Evolutionary conservation across 345 rosid species (phyloP).

Genomic region (thale cress (Arabidopsis thaliana)): DNA sequence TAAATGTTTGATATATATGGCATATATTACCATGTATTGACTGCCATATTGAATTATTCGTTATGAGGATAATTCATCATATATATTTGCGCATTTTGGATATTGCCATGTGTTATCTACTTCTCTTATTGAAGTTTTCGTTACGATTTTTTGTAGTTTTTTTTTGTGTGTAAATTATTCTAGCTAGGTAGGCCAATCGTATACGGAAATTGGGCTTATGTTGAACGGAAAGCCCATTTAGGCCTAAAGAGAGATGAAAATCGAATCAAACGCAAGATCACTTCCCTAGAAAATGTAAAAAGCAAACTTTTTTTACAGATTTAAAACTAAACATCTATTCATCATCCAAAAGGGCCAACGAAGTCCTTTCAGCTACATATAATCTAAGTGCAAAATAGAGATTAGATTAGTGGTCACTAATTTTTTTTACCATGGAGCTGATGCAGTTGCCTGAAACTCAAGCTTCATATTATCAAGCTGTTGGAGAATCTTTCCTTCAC

Average conservation of each 20-base stretch:
- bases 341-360: background rate
- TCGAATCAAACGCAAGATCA: too few species aligned
- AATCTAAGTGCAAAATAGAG: constrained; percentile 5
- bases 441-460: constrained; percentile 44
- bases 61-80: background rate
- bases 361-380: background rate
- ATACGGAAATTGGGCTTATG: too few species aligned
- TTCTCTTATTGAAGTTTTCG: too few species aligned
- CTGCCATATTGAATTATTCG: background rate
- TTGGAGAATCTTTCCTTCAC: constrained; percentile 20
- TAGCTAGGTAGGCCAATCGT: too few species aligned
- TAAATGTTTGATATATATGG: background rate
- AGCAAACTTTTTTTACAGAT: too few species aligned
- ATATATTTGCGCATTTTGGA: too few species aligned
- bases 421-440: constrained; percentile 53
- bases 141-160: too few species aligned
- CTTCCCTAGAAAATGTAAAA: too few species aligned
- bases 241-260: too few species aligned
- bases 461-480: constrained; percentile 29
- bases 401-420: background rate
- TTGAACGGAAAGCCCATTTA: too few species aligned
- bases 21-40: background rate
- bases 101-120: too few species aligned
- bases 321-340: background rate
- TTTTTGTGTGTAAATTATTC: too few species aligned